These are phyloP conservation scores for Melanogaster broomeanus DNA, from an alignment of 768 basidiomycete genomes.

Conservation along the genomic window DNA sequence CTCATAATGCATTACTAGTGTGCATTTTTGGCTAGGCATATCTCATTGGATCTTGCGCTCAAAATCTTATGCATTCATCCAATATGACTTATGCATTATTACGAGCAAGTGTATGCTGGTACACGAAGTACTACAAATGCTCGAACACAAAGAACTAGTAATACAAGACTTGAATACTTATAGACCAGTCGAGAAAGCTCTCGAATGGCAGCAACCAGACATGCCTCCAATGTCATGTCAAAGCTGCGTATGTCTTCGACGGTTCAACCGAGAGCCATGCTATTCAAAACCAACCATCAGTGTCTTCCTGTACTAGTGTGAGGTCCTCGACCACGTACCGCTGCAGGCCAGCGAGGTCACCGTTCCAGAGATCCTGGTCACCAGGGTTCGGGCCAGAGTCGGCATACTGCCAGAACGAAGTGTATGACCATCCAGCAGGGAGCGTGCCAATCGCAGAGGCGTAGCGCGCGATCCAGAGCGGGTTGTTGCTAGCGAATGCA, in stretches of 20 bases:
- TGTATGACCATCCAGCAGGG: constrained; percentile 58
- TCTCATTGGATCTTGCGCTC: no score
- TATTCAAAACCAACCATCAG: background rate
- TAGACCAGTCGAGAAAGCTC: no score
- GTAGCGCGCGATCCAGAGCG: constrained; percentile 63
- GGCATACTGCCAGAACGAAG: constrained; percentile 65
- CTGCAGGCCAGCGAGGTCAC: background rate
- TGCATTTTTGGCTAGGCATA: no score
- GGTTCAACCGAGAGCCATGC: constrained; percentile 25
- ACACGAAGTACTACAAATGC: no score
- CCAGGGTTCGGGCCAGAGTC: constrained; percentile 57
- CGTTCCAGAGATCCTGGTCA: constrained; percentile 54
- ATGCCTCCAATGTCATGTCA: background rate
- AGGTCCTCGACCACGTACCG: background rate
- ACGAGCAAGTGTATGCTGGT: no score
- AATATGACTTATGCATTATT: no score
- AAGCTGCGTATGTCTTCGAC: background rate
- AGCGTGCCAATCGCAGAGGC: constrained; percentile 51
- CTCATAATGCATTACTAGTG: no score
- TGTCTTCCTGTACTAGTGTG: background rate
- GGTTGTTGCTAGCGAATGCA: constrained; percentile 50
- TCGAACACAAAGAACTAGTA: no score
- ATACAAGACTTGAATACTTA: no score
- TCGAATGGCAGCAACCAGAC: no score
- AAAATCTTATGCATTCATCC: no score